Percentiles rank a stretch among this genome's conserved stretches.
phyloP scores from a whole-genome alignment of 2,329 filamentous ascomycete genomes.

The Diatrype stigma region DNA sequence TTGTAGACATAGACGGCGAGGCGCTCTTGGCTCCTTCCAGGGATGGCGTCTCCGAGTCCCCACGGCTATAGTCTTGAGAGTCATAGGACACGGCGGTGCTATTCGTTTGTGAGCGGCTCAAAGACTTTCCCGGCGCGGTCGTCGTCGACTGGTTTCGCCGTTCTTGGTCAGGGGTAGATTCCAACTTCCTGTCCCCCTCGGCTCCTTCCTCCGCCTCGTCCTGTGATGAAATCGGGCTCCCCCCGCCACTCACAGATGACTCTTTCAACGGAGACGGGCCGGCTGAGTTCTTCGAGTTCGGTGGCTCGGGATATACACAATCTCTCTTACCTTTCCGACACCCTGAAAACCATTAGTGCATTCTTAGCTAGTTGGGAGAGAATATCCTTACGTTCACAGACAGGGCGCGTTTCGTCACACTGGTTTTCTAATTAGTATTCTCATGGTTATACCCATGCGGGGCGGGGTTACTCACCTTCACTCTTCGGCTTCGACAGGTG shows the following conservation, averaged over 20 bases:
- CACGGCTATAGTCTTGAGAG: conserved; percentile 34
- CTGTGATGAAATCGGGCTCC: conserved; percentile 51
- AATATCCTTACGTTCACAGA: conserved; percentile 67
- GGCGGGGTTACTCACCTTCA: conserved; percentile 56
- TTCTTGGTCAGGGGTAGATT: conserved; percentile 42
- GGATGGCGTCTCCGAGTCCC: conserved; percentile 51
- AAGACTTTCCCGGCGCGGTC: conserved; percentile 14
- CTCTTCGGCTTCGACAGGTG: conserved; percentile 82
- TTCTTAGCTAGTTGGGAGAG: conserved; percentile 2
- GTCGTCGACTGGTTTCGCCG: conserved; percentile 5
- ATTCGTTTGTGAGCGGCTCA: conserved; percentile 27
- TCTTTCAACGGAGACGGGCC: conserved; percentile 35
- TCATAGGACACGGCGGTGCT: conserved; percentile 36
- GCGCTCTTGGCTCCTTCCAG: conserved; percentile 46
- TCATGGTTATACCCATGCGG: conserved; percentile 3
- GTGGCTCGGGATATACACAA: conserved; percentile 80
- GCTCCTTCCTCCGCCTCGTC: conserved; percentile 46
- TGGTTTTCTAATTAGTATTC: conserved; percentile 36
- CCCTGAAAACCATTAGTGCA: conserved; percentile 45
- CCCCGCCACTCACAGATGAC: conserved; percentile 32
- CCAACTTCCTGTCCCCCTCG: conserved; percentile 41
- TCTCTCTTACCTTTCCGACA: conserved; percentile 90
- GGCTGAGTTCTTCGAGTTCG: conserved; percentile 38
- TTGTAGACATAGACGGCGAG: conserved; percentile 50
- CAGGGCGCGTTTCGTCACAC: conserved; percentile 86